These are phyloP conservation scores for Laguncularia racemosa DNA, from an alignment of 345 rosid species.

Conservation along the genomic window DNA sequence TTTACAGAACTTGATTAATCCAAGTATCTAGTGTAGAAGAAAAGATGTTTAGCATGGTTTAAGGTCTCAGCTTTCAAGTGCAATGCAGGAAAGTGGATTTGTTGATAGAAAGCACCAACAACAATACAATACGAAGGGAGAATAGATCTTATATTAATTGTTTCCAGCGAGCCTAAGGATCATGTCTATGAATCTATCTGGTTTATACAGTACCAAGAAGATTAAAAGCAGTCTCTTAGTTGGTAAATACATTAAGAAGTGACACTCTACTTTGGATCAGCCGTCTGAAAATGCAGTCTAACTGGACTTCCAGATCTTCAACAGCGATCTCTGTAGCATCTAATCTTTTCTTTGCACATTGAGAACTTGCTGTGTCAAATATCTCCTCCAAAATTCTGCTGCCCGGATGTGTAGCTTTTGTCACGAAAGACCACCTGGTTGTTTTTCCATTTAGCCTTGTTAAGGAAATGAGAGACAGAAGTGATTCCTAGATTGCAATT, in stretches of 20 bases:
- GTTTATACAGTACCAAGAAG: too few species aligned
- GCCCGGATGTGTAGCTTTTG: conserved; percentile 17
- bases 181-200: too few species aligned
- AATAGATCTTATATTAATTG: too few species aligned
- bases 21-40: too few species aligned
- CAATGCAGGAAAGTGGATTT: too few species aligned
- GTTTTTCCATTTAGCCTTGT: conserved; percentile 61
- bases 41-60: too few species aligned
- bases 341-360: conserved; percentile 54
- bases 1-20: too few species aligned
- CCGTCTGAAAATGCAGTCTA: conserved; percentile 60
- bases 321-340: conserved; percentile 64
- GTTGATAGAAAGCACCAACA: too few species aligned
- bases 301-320: conserved; percentile 55
- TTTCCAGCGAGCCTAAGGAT: too few species aligned
- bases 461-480: conserved; percentile 46
- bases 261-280: conserved; percentile 75
- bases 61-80: too few species aligned
- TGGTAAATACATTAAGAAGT: conserved; percentile 64
- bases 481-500: conserved; percentile 45
- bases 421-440: conserved; percentile 29
- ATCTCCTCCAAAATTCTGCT: conserved; percentile 22
- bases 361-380: conserved; percentile 46
- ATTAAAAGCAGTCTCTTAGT: conserved; percentile 11
- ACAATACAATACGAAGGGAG: too few species aligned